These are phyloP conservation scores for Eucalyptus microcorys DNA, from an alignment of 345 rosid genomes.

Conservation along the genomic window DNA sequence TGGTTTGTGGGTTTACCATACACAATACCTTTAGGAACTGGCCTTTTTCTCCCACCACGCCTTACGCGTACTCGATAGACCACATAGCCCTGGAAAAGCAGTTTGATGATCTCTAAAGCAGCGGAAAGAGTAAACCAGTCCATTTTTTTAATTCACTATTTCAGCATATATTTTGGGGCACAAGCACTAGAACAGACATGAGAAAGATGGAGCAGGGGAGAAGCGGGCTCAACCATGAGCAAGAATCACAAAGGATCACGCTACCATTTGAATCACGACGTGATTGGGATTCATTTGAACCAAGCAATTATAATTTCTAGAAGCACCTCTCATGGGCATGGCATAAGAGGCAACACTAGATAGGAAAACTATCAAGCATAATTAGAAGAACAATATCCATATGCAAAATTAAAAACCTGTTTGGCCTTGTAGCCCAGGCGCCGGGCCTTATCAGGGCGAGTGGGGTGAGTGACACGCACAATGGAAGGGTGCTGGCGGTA, in stretches of 20 bases:
- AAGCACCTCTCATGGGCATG: not conserved
- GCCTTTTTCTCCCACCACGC: conserved; percentile 29
- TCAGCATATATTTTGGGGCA: not conserved
- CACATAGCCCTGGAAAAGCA: conserved; percentile 14
- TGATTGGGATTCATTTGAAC: not conserved
- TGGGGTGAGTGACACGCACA: conserved; percentile 19
- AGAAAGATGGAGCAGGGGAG: not conserved
- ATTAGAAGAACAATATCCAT: not conserved
- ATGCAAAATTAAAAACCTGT: conserved; percentile 5
- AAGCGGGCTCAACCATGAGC: not conserved
- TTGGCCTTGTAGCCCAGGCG: conserved; percentile 28
- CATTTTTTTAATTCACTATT: not conserved
- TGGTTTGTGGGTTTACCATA: conserved; percentile 29
- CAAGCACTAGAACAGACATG: not conserved
- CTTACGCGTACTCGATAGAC: conserved; percentile 21
- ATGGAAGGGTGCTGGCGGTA: conserved; percentile 24
- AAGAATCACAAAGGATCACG: not conserved
- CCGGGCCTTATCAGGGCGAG: conserved; percentile 28
- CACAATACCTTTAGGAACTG: conserved; percentile 31
- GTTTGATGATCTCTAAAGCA: not conserved
- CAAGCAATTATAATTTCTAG: not conserved
- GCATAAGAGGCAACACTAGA: not conserved
- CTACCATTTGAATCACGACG: not conserved
- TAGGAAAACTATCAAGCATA: not conserved
- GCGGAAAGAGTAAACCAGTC: not conserved